phyloP scores from a whole-genome alignment of 345 rosid genomes.

The Dipteronia dyeriana region DNA sequence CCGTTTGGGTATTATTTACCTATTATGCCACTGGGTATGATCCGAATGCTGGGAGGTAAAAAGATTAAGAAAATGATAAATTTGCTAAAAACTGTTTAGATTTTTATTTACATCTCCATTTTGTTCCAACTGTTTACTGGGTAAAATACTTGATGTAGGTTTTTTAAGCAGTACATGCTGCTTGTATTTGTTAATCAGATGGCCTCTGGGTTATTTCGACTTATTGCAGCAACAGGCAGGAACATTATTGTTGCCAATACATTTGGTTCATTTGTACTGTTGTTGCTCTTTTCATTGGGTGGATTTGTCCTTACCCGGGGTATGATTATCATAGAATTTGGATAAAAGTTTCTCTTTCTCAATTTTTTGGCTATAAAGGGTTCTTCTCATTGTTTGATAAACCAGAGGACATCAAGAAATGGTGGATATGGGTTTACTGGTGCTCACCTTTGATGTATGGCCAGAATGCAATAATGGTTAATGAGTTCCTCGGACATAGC shows the following conservation, averaged over 20 bases:
- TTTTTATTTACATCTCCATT: background rate
- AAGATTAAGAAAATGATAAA: background rate
- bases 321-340: too few relatives aligned
- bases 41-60: constrained; percentile 66
- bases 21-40: constrained; percentile 78
- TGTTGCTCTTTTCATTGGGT: too few relatives aligned
- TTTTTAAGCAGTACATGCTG: constrained; percentile 48
- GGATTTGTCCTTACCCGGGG: too few relatives aligned
- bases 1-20: constrained; percentile 55
- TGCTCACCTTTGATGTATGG: too few relatives aligned
- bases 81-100: background rate
- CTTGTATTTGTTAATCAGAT: constrained; percentile 36
- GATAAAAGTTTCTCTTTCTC: too few relatives aligned
- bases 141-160: constrained; percentile 32
- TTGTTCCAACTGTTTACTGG: background rate
- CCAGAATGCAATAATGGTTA: too few relatives aligned
- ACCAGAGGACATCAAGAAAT: too few relatives aligned
- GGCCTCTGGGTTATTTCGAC: constrained; percentile 56
- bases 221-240: constrained; percentile 56
- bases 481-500: too few relatives aligned
- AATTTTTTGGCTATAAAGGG: too few relatives aligned
- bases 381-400: too few relatives aligned
- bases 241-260: constrained; percentile 42
- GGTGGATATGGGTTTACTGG: too few relatives aligned
- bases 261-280: too few relatives aligned